Evolutionary conservation across 225 moss, liverwort and hornwort species (phyloP).

Genomic region (Sphagnum tenellum): DNA sequence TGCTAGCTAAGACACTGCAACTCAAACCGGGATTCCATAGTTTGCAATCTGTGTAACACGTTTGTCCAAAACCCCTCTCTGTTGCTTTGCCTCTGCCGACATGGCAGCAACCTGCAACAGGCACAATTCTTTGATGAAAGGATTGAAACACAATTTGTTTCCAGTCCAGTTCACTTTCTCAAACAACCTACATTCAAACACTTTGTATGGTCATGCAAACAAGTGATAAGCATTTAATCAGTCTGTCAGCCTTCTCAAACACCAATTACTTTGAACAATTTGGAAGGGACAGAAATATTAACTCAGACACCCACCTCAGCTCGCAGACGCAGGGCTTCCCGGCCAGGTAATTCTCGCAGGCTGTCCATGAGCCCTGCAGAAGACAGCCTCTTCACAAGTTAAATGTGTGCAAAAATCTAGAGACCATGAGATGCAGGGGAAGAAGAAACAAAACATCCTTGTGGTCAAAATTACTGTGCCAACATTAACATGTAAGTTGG

Average conservation of each 20-base stretch:
- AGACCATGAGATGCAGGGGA: no score
- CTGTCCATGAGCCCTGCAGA: constrained; percentile 74
- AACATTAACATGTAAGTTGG: no score
- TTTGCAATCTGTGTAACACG: constrained; percentile 34
- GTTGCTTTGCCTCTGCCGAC: constrained; percentile 47
- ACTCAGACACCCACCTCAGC: constrained; percentile 51
- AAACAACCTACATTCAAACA: not conserved
- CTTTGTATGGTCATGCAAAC: not conserved
- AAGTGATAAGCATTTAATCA: not conserved
- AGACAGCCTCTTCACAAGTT: not conserved
- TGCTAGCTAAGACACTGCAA: not conserved
- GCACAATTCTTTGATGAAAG: constrained; percentile 6
- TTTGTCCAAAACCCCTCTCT: constrained; percentile 35
- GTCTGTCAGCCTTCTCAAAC: no score
- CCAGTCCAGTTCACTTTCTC: no score
- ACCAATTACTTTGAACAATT: no score
- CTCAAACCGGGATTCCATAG: constrained; percentile 44
- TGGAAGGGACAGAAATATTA: no score
- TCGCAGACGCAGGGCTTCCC: constrained; percentile 78
- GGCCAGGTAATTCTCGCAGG: constrained; percentile 82
- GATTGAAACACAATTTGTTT: no score
- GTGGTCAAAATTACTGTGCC: no score
- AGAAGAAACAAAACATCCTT: no score
- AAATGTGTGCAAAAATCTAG: no score
- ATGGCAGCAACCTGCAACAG: constrained; percentile 40